Evolutionary conservation across 2,329 filamentous ascomycete genomes (phyloP).

Genomic region (Aspergillus ibericus): DNA sequence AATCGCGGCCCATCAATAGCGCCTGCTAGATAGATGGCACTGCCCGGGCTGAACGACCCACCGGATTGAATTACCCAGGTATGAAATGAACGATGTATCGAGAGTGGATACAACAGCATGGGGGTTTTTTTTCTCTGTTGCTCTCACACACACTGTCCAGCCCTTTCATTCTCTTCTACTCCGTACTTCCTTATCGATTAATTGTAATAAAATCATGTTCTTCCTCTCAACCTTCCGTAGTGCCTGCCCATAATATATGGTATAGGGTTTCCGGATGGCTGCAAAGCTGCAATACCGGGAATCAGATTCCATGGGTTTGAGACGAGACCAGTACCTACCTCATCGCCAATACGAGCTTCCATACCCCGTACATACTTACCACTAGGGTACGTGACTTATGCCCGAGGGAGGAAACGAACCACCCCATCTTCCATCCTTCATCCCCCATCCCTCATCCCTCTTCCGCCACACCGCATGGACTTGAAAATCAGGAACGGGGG

Average conservation of each 20-base stretch:
- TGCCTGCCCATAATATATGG: too few species aligned
- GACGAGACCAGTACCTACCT: too few species aligned
- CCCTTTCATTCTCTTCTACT: too few species aligned
- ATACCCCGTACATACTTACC: too few species aligned
- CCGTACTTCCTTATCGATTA: too few species aligned
- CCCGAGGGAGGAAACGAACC: background rate
- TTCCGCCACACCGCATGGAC: background rate
- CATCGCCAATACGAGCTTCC: background rate
- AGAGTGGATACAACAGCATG: background rate
- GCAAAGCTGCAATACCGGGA: too few species aligned
- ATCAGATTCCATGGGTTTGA: too few species aligned
- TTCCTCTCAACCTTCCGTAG: too few species aligned
- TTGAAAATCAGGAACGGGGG: background rate
- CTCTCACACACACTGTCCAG: too few species aligned
- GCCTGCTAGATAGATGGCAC: background rate
- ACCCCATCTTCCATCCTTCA: background rate
- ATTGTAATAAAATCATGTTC: too few species aligned
- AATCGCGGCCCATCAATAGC: background rate
- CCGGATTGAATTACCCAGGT: background rate
- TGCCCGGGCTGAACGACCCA: background rate
- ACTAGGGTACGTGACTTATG: background rate
- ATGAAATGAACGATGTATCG: background rate
- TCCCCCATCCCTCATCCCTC: background rate
- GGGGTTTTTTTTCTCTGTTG: background rate
- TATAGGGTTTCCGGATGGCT: too few species aligned